These are phyloP conservation scores for Tinospora cordifolia DNA, from an alignment of 164 flowering plant genomes.

Conservation along the genomic window DNA sequence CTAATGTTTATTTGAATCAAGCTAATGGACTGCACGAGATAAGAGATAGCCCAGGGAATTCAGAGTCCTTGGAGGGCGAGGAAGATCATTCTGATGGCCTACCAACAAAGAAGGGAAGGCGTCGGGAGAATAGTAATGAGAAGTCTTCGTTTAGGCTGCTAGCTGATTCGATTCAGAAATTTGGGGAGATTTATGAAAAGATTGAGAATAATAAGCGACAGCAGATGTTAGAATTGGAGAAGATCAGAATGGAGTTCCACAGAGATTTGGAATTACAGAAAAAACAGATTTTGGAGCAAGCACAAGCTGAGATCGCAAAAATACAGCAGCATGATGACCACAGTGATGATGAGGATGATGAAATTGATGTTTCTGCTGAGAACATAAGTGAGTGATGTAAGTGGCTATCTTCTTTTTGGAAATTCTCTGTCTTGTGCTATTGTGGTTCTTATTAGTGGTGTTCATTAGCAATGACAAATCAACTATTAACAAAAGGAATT, in stretches of 20 bases:
- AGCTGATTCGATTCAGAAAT: conserved; percentile 70
- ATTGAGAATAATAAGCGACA: conserved; percentile 74
- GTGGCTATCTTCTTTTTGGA: neutral
- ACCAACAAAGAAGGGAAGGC: conserved; percentile 43
- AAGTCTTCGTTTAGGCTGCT: conserved; percentile 46
- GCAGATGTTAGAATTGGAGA: conserved; percentile 86
- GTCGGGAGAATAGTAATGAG: conserved; percentile 23
- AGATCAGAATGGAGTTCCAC: conserved; percentile 80
- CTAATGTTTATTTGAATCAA: conserved; percentile 57
- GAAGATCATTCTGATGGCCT: conserved; percentile 41
- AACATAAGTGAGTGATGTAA: conserved; percentile 28
- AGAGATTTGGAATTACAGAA: conserved; percentile 77
- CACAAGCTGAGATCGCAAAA: conserved; percentile 69
- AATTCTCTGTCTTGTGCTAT: neutral
- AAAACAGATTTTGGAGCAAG: conserved; percentile 73
- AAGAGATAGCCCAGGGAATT: conserved; percentile 76
- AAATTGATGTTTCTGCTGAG: conserved; percentile 31
- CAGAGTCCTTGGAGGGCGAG: conserved; percentile 41
- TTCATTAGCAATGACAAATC: neutral
- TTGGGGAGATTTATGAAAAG: conserved; percentile 85
- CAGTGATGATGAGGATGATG: conserved; percentile 41
- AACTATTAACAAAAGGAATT: neutral
- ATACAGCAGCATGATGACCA: conserved; percentile 44
- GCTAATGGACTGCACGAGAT: conserved; percentile 82
- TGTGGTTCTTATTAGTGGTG: neutral